Conservation (phyloP, 169 alveolate species). For the Babesia bovis region DNA sequence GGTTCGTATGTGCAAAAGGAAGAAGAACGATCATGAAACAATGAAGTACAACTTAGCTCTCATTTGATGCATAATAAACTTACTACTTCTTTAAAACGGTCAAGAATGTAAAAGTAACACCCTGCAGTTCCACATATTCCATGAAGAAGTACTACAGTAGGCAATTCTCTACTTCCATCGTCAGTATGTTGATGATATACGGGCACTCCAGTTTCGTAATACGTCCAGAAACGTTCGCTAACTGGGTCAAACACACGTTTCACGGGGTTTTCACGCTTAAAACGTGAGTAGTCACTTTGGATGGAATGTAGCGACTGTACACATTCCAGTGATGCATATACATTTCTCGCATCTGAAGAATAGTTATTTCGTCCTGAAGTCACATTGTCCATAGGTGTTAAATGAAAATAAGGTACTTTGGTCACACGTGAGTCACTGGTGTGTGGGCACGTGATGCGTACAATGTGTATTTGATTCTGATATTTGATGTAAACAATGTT, state of each 20-base stretch:
- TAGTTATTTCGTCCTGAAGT: background rate
- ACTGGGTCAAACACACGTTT: conserved; percentile 75
- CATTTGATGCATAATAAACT: background rate
- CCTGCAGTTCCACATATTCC: conserved; percentile 84
- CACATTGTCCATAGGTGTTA: conserved; percentile 1
- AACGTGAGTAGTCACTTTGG: conserved; percentile 69
- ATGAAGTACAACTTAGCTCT: no score
- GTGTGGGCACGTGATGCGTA: conserved; percentile 14
- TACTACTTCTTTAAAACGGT: conserved; percentile 56
- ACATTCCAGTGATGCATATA: conserved; percentile 39
- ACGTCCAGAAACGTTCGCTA: conserved; percentile 77
- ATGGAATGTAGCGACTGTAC: conserved; percentile 50
- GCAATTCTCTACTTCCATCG: conserved; percentile 8
- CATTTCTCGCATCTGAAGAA: background rate
- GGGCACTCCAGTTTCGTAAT: conserved; percentile 43
- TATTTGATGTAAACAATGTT: background rate
- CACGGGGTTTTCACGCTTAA: conserved; percentile 66
- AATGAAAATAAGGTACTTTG: background rate
- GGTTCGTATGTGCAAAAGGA: no score
- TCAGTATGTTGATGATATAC: conserved; percentile 32
- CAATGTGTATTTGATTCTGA: no score
- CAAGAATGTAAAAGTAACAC: conserved; percentile 72
- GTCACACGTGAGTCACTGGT: background rate
- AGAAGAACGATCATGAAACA: no score
- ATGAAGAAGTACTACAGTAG: conserved; percentile 69